phyloP scores from a whole-genome alignment of 2,329 filamentous ascomycete genomes.

The Penicillium sp. region DNA sequence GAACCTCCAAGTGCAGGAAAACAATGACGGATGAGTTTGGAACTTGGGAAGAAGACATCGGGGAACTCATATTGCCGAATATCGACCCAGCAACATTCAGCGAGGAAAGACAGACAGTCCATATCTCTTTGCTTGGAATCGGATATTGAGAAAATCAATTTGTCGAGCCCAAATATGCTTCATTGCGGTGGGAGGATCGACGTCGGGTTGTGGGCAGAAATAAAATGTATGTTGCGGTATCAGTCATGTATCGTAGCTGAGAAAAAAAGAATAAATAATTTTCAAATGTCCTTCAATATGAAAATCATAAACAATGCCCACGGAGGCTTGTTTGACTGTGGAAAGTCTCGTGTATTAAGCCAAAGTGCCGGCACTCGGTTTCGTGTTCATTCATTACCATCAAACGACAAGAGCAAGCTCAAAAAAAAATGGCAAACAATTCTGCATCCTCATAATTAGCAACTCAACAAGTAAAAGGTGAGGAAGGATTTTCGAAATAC shows the following conservation, averaged over 20 bases:
- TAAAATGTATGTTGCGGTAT: constrained; percentile 1
- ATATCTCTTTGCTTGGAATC: neutral
- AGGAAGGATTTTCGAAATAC: neutral
- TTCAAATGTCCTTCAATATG: constrained; percentile 27
- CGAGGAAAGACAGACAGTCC: neutral
- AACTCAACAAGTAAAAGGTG: neutral
- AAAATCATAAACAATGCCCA: constrained; percentile 45
- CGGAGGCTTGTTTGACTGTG: constrained; percentile 18
- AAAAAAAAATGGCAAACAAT: neutral
- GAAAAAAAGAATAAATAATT: neutral
- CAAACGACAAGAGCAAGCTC: constrained; percentile 5
- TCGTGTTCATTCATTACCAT: constrained; percentile 7
- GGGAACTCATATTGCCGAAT: neutral
- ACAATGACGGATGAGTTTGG: neutral
- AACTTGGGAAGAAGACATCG: neutral
- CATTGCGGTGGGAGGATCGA: neutral
- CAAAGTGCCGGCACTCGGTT: constrained; percentile 38
- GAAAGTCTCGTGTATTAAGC: constrained; percentile 43
- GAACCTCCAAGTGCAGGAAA: neutral
- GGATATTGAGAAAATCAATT: neutral
- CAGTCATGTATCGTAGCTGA: constrained; percentile 5
- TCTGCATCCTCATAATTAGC: neutral
- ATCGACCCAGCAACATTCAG: neutral
- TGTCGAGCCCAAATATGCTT: neutral
- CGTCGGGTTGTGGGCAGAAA: neutral